Conservation (phyloP, 1,139 yeast species). For the Magnusiomyces suaveolens region DNA sequence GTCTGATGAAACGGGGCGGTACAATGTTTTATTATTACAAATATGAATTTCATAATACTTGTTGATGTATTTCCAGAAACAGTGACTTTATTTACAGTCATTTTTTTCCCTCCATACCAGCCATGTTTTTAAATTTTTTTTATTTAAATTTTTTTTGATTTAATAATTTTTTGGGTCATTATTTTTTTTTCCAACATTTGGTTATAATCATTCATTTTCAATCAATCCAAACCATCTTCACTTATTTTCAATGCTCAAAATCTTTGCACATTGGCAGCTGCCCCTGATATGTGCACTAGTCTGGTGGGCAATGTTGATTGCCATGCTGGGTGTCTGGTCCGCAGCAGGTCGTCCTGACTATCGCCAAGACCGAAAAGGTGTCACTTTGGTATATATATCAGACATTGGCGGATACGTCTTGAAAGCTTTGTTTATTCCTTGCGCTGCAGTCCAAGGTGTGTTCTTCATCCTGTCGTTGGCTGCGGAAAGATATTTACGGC, state of each 20-base stretch:
- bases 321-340: slow-evolving; percentile 63
- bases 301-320: slow-evolving; percentile 76
- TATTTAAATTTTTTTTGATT: too few relatives aligned
- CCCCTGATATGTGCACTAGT: slow-evolving; percentile 49
- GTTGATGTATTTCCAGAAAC: too few relatives aligned
- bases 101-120: too few relatives aligned
- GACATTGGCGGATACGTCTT: slow-evolving; percentile 79
- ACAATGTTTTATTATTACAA: too few relatives aligned
- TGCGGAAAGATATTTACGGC: slow-evolving; percentile 50
- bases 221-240: background rate
- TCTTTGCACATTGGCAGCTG: slow-evolving; percentile 33
- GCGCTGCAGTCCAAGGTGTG: slow-evolving; percentile 69
- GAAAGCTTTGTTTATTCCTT: slow-evolving; percentile 74
- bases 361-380: slow-evolving; percentile 6
- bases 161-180: too few relatives aligned
- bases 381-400: slow-evolving; percentile 41
- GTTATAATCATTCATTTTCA: background rate
- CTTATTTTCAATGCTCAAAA: slow-evolving; percentile 6
- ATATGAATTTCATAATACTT: too few relatives aligned
- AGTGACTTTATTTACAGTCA: too few relatives aligned
- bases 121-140: too few relatives aligned
- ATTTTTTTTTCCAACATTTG: too few relatives aligned
- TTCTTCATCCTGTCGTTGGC: slow-evolving; percentile 59
- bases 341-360: slow-evolving; percentile 45
- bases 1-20: too few relatives aligned